Evolutionary conservation across 495 filamentous ascomycete genomes (phyloP), one percentile per base, ranked within the genome.

Genomic region (Podospora didyma): DNA sequence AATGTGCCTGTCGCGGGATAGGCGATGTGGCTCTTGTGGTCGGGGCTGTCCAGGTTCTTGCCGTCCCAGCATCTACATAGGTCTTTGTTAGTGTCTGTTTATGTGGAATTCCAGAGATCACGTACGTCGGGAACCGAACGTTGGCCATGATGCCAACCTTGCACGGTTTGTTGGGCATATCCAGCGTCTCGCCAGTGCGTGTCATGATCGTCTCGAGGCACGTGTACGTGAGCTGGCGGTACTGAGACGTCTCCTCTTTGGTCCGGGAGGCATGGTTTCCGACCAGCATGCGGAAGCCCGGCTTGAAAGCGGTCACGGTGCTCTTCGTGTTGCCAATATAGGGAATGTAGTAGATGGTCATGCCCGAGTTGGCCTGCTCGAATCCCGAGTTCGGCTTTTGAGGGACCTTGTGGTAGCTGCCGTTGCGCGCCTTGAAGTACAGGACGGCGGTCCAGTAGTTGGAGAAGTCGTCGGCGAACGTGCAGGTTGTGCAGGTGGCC

Each of bases 281-380:
- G 37, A 85, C 79, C 14, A 91, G 60, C 86, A 92, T 90, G 56
- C 87, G 88, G 66, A 89, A 86, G 28, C 82, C 85, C 19, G 73
- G 67, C 28, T 62, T 57, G 56, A 78, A 78, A 23, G 74, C 75
- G 0, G 75, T 78, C 51, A 74, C 70, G 17, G 66, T 72, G 19
- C 66, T 51, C 51, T 64, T 59, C 21, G 73, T 63, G 20, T 35
- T 61, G 0, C 54, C 57, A 19, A 67, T 60, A 47, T 31, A 31
- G 59, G 3, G 69, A 46, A 24, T 71, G 57, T 76, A 76, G 63
- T 77, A 77, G 16, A 76, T 70, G 0, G 65, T 73, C 65, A 74
- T 68, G 14, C 72, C 74, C n/a, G 73, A 74, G n/a, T 66, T 68
- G 9, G 63, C 59, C 17, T 24, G 26, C 41, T 64, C 56, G 46